Base-by-base conservation (phyloP, 176 grass and related monocot genomes). In the Ampelocalamus luodianensis region DNA sequence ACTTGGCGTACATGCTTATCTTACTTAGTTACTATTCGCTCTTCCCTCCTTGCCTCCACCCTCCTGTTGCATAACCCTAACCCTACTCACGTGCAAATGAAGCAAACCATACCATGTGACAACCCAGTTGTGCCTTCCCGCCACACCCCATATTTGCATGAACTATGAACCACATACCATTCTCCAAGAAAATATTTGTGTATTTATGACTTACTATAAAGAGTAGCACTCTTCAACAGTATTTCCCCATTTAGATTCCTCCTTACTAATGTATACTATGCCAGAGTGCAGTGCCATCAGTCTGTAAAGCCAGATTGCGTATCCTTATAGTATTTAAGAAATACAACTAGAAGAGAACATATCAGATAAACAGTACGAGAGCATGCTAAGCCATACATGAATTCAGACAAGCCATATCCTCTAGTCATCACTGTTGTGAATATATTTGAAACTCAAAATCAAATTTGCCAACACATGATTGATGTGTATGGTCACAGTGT, bases 251-350 rank as follows among this genome's bases (percentile, higher is more conserved):
- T 13, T 63, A 66, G 69, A 13, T 83, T 79, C 9, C 10, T 65
- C 26, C 6, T 71, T 61, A 54, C 24, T 45, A 85, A 65, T 36
- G 37, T 36, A 72, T 46, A 77, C 3, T 8, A 32, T 13, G 17
- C 48, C 46, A 82, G 12, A 3, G 46, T 38, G 20, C 61, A 36
- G 15, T 9, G 37, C 14, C 51, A 71, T 34, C 62, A 11, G 74
- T 66, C 56, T 83, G 81, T 50, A 64, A 74, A 72, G 20, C 26
- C 6, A 62, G 54, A 83, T 50, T 62, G 16, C 22, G 42, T 85
- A 51, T 76, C 82, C 23, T 70, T 69, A 15, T 22, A 32, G 64
- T 23, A 81, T 11, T 22, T 82, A 45, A 38, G 56, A 65, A 71
- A 70, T 51, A 34, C 5, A 45, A 64, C 26, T 37, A 20, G 24